phyloP scores from a whole-genome alignment of 352 stramenopile species.

The Phytophthora foliorum region DNA sequence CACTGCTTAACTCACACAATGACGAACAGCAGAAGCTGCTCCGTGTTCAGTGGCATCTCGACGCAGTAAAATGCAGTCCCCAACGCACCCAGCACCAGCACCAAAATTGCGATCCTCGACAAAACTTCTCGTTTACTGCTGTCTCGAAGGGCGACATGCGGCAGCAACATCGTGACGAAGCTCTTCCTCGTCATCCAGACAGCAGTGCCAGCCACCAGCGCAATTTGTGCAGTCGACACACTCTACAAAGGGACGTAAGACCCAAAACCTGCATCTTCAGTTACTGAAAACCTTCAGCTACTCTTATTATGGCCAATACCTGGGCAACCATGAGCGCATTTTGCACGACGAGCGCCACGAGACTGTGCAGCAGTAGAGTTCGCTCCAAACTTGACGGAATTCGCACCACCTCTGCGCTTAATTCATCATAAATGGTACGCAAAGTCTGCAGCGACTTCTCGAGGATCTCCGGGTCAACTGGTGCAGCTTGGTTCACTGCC shows the following conservation, averaged over 20 bases:
- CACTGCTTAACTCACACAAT: slow-evolving; percentile 26
- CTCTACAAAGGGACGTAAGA: slow-evolving; percentile 23
- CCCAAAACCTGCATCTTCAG: neutral
- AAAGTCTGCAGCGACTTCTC: slow-evolving; percentile 22
- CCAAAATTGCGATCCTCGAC: slow-evolving; percentile 12
- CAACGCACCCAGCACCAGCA: slow-evolving; percentile 5
- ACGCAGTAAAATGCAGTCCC: slow-evolving; percentile 9
- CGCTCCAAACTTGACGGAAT: slow-evolving; percentile 38
- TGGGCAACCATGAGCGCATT: slow-evolving; percentile 55
- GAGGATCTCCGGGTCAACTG: slow-evolving; percentile 11
- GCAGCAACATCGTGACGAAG: slow-evolving; percentile 29
- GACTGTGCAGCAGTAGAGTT: slow-evolving; percentile 48
- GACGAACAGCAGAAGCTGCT: slow-evolving; percentile 25
- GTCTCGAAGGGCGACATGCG: slow-evolving; percentile 13
- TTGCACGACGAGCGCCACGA: slow-evolving; percentile 42
- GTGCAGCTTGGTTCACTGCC: slow-evolving; percentile 8
- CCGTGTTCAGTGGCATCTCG: slow-evolving; percentile 5
- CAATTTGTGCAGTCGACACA: slow-evolving; percentile 39
- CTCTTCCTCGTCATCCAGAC: slow-evolving; percentile 55
- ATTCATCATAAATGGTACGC: slow-evolving; percentile 21
- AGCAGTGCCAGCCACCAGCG: slow-evolving; percentile 33
- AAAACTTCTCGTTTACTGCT: slow-evolving; percentile 7
- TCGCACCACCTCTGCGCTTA: slow-evolving; percentile 23
- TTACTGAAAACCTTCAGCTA: neutral
- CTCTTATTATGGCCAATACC: slow-evolving; percentile 30